Evolutionary conservation across 1,139 yeast genomes (phyloP).

Genomic region (Debaryomyces udenii): DNA sequence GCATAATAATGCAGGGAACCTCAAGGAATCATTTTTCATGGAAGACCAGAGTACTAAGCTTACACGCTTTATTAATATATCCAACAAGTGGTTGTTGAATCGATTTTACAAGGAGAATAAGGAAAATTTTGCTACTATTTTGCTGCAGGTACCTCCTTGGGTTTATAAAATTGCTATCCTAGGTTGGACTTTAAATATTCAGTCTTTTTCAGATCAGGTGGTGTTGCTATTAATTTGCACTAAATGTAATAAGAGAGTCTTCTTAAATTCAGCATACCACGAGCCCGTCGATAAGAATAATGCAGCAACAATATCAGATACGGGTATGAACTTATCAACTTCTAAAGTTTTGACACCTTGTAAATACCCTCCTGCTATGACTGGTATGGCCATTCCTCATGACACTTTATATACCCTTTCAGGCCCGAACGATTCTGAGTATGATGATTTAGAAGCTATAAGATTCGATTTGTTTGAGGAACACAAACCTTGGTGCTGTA

Average conservation of each 20-base stretch:
- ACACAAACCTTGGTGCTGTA: constrained; percentile 45
- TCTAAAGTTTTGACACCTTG: constrained; percentile 38
- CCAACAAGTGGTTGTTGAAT: constrained; percentile 36
- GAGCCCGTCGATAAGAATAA: constrained; percentile 12
- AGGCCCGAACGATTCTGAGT: constrained; percentile 13
- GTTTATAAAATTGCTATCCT: constrained; percentile 35
- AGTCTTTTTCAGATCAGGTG: constrained; percentile 29
- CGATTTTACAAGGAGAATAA: constrained; percentile 35
- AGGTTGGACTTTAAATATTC: constrained; percentile 44
- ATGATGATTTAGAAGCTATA: constrained; percentile 21
- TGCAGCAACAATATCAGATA: not conserved
- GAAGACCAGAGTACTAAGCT: constrained; percentile 12
- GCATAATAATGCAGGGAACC: constrained; percentile 17
- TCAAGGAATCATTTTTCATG: constrained; percentile 15
- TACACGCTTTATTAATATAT: constrained; percentile 22
- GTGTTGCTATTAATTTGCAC: constrained; percentile 38
- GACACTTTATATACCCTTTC: constrained; percentile 8
- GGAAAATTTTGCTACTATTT: constrained; percentile 32
- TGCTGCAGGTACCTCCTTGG: constrained; percentile 34
- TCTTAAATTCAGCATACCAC: constrained; percentile 23
- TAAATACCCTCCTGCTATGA: constrained; percentile 24
- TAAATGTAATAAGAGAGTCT: constrained; percentile 41
- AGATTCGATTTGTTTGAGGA: constrained; percentile 28
- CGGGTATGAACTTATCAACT: constrained; percentile 22
- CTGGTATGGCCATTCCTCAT: not conserved